Evolutionary conservation across 805 yeast genomes (phyloP), one percentile per base, ranked within the genome.

Genomic region (Komagataella ulmi): DNA sequence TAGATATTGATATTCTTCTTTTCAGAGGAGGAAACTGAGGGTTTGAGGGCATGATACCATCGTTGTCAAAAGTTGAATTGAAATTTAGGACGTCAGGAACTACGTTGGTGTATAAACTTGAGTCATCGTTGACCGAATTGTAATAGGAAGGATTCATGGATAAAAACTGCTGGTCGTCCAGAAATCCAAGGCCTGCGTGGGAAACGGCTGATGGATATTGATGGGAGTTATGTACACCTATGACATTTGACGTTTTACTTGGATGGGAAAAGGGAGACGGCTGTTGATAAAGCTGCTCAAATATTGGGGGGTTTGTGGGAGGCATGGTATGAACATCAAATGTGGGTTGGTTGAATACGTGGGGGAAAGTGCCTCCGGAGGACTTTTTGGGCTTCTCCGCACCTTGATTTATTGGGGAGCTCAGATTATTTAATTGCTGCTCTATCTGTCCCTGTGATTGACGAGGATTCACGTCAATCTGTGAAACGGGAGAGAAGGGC

Each of bases 1-100:
- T 85, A 8, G 91, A 83, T 50, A 85, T 85, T 47, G 93, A 85
- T 2, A 85, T 81, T 61, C 95, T 74, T 62, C 93, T 71, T 61
- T 83, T 70, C 43, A 64, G 56, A 12, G 63, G 58, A 3, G 59
- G 58, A 12, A 36, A 30, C 17, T 17, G 46, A 14, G 49, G 17
- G 18, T 23, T 19, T 48, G 45, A 3, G 12, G 50, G 18, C 17
- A 24, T 17, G 10, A 23, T 50, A 44, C n/a, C 46, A 14, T 44
- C 21, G 10, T 14, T 44, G 7, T 44, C 46, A 17, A 44, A 44
- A 4, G 46, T 4, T 44, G 46, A 12, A 10, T 17, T 19, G n/a
- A 44, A 17, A 19, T 19, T 44, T 6, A 19, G 12, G 7, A 44
- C 18, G 12, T 17, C 21, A 17, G 46, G 21, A 44, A 17, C 46